Evolutionary conservation across 1,139 yeast species (phyloP), one percentile per base, ranked within the genome.

Genomic region (Diutina rugosa): DNA sequence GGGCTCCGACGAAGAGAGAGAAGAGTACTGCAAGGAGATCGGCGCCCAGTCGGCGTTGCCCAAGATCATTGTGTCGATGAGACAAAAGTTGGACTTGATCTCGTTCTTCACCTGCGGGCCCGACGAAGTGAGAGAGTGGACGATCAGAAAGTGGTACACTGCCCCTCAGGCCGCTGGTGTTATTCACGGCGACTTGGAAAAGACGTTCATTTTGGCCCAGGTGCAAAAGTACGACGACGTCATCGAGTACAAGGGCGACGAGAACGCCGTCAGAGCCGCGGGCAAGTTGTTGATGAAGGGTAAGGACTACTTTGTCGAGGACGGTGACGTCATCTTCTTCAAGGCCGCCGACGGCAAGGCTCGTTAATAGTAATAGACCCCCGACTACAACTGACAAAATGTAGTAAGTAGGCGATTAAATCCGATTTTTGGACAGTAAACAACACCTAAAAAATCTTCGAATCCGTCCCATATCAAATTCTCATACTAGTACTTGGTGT

Each of bases 111-210:
- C 99, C 1, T 87, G 95, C 69, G 98, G 98, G 12, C 85, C 90
- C 12, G 79, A 82, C 55, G 98, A 93, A 71, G 91, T 90, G 4
- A 78, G 96, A 61, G 96, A 93, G 69, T 91, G 99, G 98, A 87
- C 95, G 12, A 77, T 91, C 55, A 77, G 95, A 61, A 73, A 78
- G 62, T 89, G 91, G 41, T 83, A 89, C 45, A 78, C 82, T 55
- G 96, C 96, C 9, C 95, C 95, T 16, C 89, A 89, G 60, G 97
- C 97, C 1, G 98, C 98, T 0, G 96, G 96, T 29, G 86, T 89
- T 47, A 91, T 91, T 60, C 98, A 93, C 69, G 86, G 91, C 7
- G 97, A 90, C 69, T 74, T 90, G 59, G 86, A 86, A 71, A 81
- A 85, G 65, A 87, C 96, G 1, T 91, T 91, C 66, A 84, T 91